These are phyloP conservation scores for Penicillium sumatraense DNA, from an alignment of 2,329 filamentous ascomycete genomes.

Conservation along the genomic window DNA sequence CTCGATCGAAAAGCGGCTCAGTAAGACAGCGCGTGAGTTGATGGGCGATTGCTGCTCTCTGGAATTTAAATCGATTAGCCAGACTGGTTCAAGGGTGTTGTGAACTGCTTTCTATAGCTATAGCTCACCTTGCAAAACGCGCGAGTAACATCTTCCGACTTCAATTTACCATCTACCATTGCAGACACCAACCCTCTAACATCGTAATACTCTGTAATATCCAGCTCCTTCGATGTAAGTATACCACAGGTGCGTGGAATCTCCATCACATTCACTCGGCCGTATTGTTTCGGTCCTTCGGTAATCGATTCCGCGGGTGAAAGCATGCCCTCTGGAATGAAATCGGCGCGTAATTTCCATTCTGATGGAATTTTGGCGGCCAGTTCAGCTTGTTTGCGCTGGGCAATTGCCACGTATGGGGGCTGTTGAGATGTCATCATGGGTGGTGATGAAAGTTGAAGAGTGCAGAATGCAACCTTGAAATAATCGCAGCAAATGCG, in stretches of 20 bases:
- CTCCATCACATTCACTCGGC: conserved; percentile 47
- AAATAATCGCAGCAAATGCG: neutral
- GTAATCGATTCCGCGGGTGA: conserved; percentile 42
- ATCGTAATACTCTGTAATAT: conserved; percentile 61
- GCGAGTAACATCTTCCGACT: conserved; percentile 51
- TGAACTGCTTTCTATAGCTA: neutral
- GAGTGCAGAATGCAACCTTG: conserved; percentile 1
- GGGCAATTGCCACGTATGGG: conserved; percentile 39
- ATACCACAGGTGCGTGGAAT: conserved; percentile 59
- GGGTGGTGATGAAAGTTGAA: neutral
- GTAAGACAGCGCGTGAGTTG: conserved; percentile 55
- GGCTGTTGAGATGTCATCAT: conserved; percentile 26
- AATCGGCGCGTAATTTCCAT: conserved; percentile 42
- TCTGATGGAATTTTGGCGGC: conserved; percentile 43
- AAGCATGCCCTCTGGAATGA: conserved; percentile 40
- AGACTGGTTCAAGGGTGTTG: neutral
- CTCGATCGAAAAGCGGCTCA: conserved; percentile 58
- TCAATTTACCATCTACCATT: conserved; percentile 40
- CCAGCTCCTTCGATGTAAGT: conserved; percentile 55
- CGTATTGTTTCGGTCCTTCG: conserved; percentile 35
- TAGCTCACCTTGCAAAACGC: conserved; percentile 59
- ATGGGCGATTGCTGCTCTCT: conserved; percentile 46
- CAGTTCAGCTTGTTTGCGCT: conserved; percentile 45
- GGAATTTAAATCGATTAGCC: neutral
- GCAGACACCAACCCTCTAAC: conserved; percentile 42